These are phyloP conservation scores for Ogataea polymorpha DNA, from an alignment of 805 yeast species.

Conservation along the genomic window DNA sequence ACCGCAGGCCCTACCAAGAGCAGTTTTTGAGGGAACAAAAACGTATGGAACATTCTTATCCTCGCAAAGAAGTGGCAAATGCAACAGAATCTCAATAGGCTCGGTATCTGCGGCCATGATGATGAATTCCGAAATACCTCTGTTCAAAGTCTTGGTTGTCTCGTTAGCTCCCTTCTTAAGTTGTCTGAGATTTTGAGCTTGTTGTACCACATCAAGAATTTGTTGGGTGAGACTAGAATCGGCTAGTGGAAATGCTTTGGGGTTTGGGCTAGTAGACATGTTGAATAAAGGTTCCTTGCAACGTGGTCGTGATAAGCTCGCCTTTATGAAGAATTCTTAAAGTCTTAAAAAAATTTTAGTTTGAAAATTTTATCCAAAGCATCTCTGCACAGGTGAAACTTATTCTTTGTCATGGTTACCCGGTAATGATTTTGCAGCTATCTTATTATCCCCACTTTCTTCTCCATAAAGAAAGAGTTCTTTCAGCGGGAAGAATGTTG, in stretches of 20 bases:
- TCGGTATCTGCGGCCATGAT: constrained; percentile 99
- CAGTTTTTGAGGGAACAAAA: constrained; percentile 97
- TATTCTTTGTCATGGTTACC: not conserved
- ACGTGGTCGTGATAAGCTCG: constrained; percentile 32
- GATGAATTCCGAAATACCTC: constrained; percentile 99
- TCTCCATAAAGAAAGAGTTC: constrained; percentile 2
- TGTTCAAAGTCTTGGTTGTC: constrained; percentile 97
- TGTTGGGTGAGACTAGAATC: constrained; percentile 94
- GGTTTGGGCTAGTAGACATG: constrained; percentile 90
- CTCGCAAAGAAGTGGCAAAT: constrained; percentile 95
- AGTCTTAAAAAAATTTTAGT: constrained; percentile 8
- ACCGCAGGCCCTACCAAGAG: constrained; percentile 99
- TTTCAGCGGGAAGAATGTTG: not conserved
- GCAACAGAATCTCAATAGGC: constrained; percentile 97
- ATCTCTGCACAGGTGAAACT: not conserved
- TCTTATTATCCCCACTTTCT: constrained; percentile 2
- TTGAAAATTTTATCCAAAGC: constrained; percentile 1
- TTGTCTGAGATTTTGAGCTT: constrained; percentile 96
- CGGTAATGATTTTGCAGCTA: not conserved
- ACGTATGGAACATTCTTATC: constrained; percentile 99
- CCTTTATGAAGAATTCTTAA: constrained; percentile 27
- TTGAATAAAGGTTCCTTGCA: constrained; percentile 51
- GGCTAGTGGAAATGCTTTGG: constrained; percentile 98
- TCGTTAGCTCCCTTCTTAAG: constrained; percentile 99
- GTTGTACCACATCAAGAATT: constrained; percentile 96